These are phyloP conservation scores for Fusarium pilosicola DNA, from an alignment of 2,329 filamentous ascomycete genomes.

Conservation along the genomic window DNA sequence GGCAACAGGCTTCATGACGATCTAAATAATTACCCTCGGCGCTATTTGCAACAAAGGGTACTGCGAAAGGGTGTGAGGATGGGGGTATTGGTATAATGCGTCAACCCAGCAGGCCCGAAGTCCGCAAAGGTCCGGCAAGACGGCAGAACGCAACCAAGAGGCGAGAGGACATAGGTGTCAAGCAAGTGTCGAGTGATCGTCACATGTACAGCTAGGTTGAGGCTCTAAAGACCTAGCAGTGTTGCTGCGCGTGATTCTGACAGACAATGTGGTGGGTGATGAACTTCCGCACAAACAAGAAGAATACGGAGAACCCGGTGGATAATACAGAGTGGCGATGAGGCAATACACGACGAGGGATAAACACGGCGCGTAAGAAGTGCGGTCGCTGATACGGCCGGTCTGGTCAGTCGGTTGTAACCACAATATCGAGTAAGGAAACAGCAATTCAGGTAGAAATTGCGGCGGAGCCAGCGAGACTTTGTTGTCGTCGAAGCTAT, in stretches of 20 bases:
- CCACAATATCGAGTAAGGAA: conserved; percentile 16
- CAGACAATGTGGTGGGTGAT: conserved; percentile 18
- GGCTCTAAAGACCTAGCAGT: conserved; percentile 27
- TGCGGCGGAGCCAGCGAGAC: conserved; percentile 1
- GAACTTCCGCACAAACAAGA: conserved; percentile 20
- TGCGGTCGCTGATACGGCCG: conserved; percentile 39
- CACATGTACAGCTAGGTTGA: conserved; percentile 31
- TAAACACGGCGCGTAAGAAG: conserved; percentile 34
- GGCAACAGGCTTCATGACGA: conserved; percentile 41
- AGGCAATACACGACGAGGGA: conserved; percentile 15
- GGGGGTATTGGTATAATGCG: conserved; percentile 28
- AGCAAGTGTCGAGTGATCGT: conserved; percentile 28
- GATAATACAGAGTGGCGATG: conserved; percentile 23
- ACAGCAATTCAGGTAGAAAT: conserved; percentile 1
- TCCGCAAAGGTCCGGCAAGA: conserved; percentile 15
- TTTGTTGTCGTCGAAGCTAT: conserved; percentile 3
- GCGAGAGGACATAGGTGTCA: conserved; percentile 24
- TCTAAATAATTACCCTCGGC: conserved; percentile 26
- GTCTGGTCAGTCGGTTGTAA: conserved; percentile 30
- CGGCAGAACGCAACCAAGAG: conserved; percentile 15
- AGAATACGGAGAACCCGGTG: conserved; percentile 1
- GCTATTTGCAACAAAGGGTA: conserved; percentile 29
- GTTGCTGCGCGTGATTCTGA: conserved; percentile 23
- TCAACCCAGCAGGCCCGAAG: conserved; percentile 1
- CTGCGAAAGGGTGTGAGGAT: conserved; percentile 26